A percentile compares a stretch with the other conserved stretches of the same genome.
These are phyloP conservation scores for Cadophora gregata DNA, from an alignment of 2,329 filamentous ascomycete species.

Conservation along the genomic window DNA sequence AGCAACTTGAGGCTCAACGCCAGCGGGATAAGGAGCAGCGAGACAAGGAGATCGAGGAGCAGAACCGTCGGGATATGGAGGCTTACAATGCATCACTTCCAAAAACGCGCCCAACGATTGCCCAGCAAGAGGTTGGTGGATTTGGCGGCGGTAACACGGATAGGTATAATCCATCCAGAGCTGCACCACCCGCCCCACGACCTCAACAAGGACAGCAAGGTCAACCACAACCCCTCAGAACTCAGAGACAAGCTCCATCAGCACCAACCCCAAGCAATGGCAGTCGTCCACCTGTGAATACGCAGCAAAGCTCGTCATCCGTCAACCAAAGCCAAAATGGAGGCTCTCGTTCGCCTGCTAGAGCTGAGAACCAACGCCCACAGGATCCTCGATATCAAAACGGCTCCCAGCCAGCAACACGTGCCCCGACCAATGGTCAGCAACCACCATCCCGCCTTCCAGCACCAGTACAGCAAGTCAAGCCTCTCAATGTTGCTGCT, in stretches of 20 bases:
- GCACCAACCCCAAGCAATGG: conserved; percentile 59
- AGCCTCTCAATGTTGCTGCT: conserved; percentile 78
- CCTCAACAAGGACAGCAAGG: conserved; percentile 62
- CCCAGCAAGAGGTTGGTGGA: conserved; percentile 88
- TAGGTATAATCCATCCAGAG: conserved; percentile 85
- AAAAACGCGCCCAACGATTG: conserved; percentile 78
- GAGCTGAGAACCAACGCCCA: conserved; percentile 51
- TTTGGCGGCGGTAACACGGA: conserved; percentile 55
- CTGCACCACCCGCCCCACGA: conserved; percentile 78
- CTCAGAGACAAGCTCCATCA: conserved; percentile 83
- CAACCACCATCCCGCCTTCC: conserved; percentile 58
- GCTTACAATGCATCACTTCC: conserved; percentile 90
- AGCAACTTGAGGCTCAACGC: conserved; percentile 64
- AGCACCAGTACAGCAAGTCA: conserved; percentile 61
- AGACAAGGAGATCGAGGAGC: conserved; percentile 58
- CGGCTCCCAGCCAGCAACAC: conserved; percentile 46
- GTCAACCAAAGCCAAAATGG: conserved; percentile 46
- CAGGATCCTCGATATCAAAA: conserved; percentile 47
- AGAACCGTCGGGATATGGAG: conserved; percentile 77
- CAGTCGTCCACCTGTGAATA: conserved; percentile 53
- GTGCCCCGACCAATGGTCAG: conserved; percentile 55
- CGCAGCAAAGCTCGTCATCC: conserved; percentile 58
- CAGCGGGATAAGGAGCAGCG: conserved; percentile 54
- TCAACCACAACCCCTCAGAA: conserved; percentile 62
- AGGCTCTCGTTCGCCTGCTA: conserved; percentile 45